Evolutionary conservation across 108 stramenopile species (phyloP).

Genomic region (Chaetoceros muelleri): DNA sequence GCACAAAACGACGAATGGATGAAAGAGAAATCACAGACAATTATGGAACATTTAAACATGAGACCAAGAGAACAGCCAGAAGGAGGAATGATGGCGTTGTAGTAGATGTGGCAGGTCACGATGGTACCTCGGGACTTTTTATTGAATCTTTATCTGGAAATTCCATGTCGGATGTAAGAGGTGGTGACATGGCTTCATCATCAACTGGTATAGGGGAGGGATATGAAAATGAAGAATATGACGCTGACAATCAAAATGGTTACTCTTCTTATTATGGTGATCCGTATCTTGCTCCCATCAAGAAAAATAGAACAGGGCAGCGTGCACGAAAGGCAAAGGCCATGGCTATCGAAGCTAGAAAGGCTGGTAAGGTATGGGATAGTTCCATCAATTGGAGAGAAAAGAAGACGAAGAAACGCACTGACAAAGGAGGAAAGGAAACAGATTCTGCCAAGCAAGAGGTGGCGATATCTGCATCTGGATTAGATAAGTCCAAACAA

Average conservation of each 20-base stretch:
- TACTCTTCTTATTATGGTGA: constrained; percentile 20
- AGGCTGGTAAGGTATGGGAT: constrained; percentile 46
- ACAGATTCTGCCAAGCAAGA: constrained; percentile 2
- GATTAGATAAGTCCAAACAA: constrained; percentile 8
- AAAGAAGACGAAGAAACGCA: constrained; percentile 21
- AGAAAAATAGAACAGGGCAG: constrained; percentile 79
- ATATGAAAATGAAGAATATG: constrained; percentile 12
- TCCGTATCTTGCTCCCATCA: constrained; percentile 9
- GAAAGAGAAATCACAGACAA: too few relatives aligned
- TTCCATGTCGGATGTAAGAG: not conserved
- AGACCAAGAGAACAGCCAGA: not conserved
- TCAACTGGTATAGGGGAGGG: constrained; percentile 4
- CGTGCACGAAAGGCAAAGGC: constrained; percentile 69
- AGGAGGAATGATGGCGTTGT: not conserved
- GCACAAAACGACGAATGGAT: not conserved
- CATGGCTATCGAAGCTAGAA: constrained; percentile 53
- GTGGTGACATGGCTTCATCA: constrained; percentile 2
- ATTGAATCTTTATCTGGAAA: constrained; percentile 28
- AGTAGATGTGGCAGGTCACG: constrained; percentile 2
- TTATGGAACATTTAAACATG: not conserved
- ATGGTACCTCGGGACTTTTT: constrained; percentile 20
- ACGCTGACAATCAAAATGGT: constrained; percentile 10
- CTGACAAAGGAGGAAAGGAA: not conserved
- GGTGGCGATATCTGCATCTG: constrained; percentile 1
- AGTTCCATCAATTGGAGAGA: constrained; percentile 68